Conservation (phyloP, 345 rosid species). For the Corchorus capsularis region DNA sequence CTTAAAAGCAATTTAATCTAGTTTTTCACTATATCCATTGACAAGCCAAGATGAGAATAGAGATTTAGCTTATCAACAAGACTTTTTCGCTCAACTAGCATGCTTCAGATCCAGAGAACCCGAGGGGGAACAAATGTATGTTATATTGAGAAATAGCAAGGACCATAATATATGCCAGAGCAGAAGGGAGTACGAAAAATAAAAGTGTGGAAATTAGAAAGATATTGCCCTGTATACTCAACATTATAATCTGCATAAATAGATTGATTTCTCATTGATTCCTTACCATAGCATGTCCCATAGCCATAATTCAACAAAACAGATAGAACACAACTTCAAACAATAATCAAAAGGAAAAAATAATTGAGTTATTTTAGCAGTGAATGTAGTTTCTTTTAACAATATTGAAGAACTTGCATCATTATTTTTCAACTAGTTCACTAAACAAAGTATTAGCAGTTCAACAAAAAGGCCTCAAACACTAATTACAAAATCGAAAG, state of each 20-base stretch:
- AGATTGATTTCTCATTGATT: neutral
- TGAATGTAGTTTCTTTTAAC: neutral
- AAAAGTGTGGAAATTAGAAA: neutral
- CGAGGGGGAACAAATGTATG: neutral
- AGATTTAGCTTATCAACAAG: neutral
- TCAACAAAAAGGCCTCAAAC: too few relatives aligned
- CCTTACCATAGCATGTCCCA: neutral
- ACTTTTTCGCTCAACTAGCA: neutral
- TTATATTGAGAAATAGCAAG: constrained; percentile 4
- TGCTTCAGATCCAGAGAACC: neutral
- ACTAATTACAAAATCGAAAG: neutral
- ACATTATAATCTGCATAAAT: neutral
- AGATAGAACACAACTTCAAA: neutral
- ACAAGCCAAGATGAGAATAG: neutral
- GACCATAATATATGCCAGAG: neutral
- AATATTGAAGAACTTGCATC: neutral
- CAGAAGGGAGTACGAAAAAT: neutral
- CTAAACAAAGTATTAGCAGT: neutral
- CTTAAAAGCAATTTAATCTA: neutral
- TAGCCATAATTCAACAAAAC: neutral
- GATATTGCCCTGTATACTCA: neutral
- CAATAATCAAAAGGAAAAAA: neutral
- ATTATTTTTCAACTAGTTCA: neutral
- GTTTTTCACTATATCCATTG: neutral
- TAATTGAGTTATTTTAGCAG: neutral